Percentiles rank a stretch among this genome's conserved stretches.
These are phyloP conservation scores for Aspergillus proliferans DNA, from an alignment of 2,329 filamentous ascomycete species.

Conservation along the genomic window DNA sequence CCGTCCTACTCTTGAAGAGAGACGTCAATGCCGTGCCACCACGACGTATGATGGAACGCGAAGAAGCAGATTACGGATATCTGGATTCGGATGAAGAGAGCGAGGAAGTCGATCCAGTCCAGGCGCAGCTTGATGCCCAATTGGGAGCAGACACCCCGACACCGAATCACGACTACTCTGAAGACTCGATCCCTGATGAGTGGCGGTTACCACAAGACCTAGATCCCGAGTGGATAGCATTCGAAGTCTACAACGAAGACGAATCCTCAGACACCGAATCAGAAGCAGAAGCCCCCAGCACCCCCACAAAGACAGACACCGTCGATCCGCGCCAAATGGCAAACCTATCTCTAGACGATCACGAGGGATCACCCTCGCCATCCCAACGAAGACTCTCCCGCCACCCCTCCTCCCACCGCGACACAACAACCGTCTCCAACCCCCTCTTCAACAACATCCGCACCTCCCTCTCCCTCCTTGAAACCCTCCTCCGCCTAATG, in stretches of 20 bases:
- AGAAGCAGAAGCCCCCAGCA: constrained; percentile 28
- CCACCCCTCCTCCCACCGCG: constrained; percentile 11
- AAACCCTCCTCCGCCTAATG: constrained; percentile 79
- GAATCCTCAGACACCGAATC: constrained; percentile 52
- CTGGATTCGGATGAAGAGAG: constrained; percentile 25
- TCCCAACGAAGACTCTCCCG: constrained; percentile 42
- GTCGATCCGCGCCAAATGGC: constrained; percentile 43
- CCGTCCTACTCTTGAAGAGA: constrained; percentile 67
- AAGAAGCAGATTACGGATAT: constrained; percentile 32
- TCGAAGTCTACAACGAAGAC: constrained; percentile 71
- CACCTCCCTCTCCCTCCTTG: constrained; percentile 71
- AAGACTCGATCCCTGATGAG: constrained; percentile 31
- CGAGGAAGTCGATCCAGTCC: constrained; percentile 41
- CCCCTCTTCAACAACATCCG: constrained; percentile 49
- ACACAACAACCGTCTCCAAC: constrained; percentile 38
- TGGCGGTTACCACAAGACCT: constrained; percentile 67
- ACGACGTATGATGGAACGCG: constrained; percentile 50
- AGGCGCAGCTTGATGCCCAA: constrained; percentile 35
- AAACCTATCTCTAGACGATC: constrained; percentile 38
- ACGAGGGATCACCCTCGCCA: constrained; percentile 21
- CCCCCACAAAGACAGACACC: constrained; percentile 23
- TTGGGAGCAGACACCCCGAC: constrained; percentile 11
- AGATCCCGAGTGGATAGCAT: constrained; percentile 84
- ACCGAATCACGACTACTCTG: constrained; percentile 16
- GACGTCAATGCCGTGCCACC: constrained; percentile 60